These are phyloP conservation scores for Blumeriella jaapii DNA, from an alignment of 2,329 filamentous ascomycete genomes.

Conservation along the genomic window DNA sequence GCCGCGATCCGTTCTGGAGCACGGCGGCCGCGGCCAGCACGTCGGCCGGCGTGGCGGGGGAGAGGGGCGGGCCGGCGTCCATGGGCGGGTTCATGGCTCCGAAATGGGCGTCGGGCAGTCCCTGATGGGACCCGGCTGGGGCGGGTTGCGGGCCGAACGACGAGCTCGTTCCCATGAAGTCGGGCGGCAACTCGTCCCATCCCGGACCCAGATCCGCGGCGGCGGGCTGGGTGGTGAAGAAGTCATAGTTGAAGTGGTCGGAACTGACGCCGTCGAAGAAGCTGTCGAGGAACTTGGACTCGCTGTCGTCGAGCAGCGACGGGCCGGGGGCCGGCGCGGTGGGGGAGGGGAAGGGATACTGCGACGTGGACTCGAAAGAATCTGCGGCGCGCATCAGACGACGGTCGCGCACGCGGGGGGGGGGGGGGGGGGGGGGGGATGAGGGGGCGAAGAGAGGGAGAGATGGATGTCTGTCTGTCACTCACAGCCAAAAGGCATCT, in stretches of 20 bases:
- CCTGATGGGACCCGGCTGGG: slow-evolving; percentile 14
- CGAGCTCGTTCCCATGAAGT: slow-evolving; percentile 53
- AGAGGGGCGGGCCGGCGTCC: slow-evolving; percentile 10
- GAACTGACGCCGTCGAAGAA: slow-evolving; percentile 46
- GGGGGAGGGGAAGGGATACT: slow-evolving; percentile 37
- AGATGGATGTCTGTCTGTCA: too few relatives aligned
- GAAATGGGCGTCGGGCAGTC: slow-evolving; percentile 14
- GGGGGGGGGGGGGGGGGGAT: too few relatives aligned
- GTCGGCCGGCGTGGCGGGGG: slow-evolving; percentile 34
- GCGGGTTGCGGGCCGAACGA: slow-evolving; percentile 44
- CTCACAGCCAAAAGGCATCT: slow-evolving; percentile 58
- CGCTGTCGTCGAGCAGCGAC: slow-evolving; percentile 51
- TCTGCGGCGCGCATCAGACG: too few relatives aligned
- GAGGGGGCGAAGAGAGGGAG: too few relatives aligned
- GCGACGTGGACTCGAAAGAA: slow-evolving; percentile 34
- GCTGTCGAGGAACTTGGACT: slow-evolving; percentile 44
- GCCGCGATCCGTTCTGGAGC: slow-evolving; percentile 37
- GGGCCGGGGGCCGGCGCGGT: slow-evolving; percentile 54
- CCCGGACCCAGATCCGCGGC: slow-evolving; percentile 35
- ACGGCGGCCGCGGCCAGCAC: slow-evolving; percentile 48
- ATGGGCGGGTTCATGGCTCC: slow-evolving; percentile 15
- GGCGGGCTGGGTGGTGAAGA: slow-evolving; percentile 35
- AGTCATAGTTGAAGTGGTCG: slow-evolving; percentile 37
- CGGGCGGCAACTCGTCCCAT: slow-evolving; percentile 50
- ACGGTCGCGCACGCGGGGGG: too few relatives aligned